phyloP scores from a whole-genome alignment of 164 flowering plant species.

The Santalum album region DNA sequence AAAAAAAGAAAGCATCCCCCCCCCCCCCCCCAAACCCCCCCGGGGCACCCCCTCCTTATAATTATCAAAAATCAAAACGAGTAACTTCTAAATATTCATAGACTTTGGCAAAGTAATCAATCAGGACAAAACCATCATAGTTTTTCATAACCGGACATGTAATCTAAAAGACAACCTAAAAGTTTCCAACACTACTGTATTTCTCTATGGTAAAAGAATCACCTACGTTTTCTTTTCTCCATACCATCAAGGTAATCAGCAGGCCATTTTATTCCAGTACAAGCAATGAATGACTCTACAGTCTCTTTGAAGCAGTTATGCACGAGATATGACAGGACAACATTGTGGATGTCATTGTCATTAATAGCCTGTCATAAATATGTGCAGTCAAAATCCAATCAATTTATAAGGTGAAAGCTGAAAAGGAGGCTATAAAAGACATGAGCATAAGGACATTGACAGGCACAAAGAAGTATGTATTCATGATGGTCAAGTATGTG shows the following conservation, averaged over 20 bases:
- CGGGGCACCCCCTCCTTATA: no score
- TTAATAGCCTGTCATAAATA: slow-evolving; percentile 45
- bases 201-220: background rate
- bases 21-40: no score
- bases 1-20: no score
- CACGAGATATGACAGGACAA: slow-evolving; percentile 81
- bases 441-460: no score
- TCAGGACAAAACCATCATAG: background rate
- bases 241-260: slow-evolving; percentile 60
- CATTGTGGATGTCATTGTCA: slow-evolving; percentile 56
- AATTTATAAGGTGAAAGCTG: background rate
- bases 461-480: no score
- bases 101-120: background rate
- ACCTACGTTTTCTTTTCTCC: slow-evolving; percentile 88
- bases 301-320: slow-evolving; percentile 87
- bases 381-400: background rate
- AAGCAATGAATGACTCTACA: slow-evolving; percentile 64
- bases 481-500: no score
- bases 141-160: background rate
- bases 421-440: background rate
- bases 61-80: no score
- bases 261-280: slow-evolving; percentile 63
- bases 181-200: background rate
- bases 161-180: background rate
- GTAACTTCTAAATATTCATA: background rate